Percentiles rank a stretch among this genome's conserved stretches.
phyloP scores from a whole-genome alignment of 2,329 filamentous ascomycete species.

The Fusarium nisikadoi region DNA sequence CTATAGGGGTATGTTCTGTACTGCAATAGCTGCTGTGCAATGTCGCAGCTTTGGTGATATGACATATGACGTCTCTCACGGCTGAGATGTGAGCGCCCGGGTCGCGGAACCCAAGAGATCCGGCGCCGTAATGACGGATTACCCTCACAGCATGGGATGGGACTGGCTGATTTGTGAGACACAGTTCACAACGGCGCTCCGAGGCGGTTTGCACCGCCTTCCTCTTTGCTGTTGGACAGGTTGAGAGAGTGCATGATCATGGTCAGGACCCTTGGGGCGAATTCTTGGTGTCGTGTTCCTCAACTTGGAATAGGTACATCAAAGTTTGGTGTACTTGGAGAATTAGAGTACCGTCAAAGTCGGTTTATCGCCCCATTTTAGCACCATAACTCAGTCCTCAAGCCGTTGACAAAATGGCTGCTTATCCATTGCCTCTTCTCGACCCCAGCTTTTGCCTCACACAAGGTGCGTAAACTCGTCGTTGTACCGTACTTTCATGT shows the following conservation, averaged over 20 bases:
- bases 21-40: constrained; percentile 17
- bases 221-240: not conserved
- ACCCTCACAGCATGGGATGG: constrained; percentile 1
- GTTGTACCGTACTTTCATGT: not conserved
- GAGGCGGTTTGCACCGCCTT: constrained; percentile 13
- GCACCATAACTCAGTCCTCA: not conserved
- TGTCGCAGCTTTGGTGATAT: constrained; percentile 33
- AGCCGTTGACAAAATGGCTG: constrained; percentile 14
- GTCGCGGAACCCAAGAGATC: constrained; percentile 24
- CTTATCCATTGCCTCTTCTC: constrained; percentile 4
- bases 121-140: constrained; percentile 30
- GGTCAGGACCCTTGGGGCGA: not conserved
- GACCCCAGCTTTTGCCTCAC: constrained; percentile 10
- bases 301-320: not conserved
- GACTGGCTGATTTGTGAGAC: constrained; percentile 24
- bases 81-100: constrained; percentile 25
- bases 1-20: not conserved
- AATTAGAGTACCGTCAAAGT: not conserved
- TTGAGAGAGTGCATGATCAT: not conserved
- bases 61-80: constrained; percentile 34
- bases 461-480: not conserved
- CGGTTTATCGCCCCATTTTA: constrained; percentile 19
- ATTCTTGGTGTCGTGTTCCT: not conserved
- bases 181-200: not conserved
- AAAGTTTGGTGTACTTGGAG: not conserved